A percentile compares a stretch with the other conserved stretches of the same genome.
These are phyloP conservation scores for Schizophyllum commune DNA, from an alignment of 1,284 basidiomycete species.

Conservation along the genomic window DNA sequence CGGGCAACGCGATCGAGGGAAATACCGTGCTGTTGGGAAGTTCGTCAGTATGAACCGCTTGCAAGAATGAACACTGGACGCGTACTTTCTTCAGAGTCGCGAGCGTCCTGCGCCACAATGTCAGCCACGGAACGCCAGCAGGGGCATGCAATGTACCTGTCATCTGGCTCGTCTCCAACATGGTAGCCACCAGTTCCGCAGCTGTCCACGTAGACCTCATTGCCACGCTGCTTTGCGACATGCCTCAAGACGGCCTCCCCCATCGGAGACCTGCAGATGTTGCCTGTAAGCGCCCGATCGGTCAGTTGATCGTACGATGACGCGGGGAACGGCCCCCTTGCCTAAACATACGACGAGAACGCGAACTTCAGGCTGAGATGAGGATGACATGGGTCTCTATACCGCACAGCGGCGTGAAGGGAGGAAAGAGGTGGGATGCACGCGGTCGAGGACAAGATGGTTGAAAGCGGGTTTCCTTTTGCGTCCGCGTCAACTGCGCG, in stretches of 20 bases:
- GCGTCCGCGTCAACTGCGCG: not conserved
- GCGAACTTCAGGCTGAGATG: conserved; percentile 21
- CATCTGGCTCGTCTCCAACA: conserved; percentile 63
- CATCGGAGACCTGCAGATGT: conserved; percentile 76
- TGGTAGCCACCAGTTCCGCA: conserved; percentile 71
- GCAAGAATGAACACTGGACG: not conserved
- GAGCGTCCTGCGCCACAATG: conserved; percentile 37
- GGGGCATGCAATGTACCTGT: conserved; percentile 37
- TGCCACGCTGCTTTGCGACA: conserved; percentile 51
- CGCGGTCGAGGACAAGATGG: conserved; percentile 2
- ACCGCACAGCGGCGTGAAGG: not conserved
- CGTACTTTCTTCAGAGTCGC: conserved; percentile 54
- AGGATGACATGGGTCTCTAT: not conserved
- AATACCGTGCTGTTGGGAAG: conserved; percentile 47
- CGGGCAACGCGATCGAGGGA: conserved; percentile 55
- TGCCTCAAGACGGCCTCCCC: conserved; percentile 68
- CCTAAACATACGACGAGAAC: conserved; percentile 68
- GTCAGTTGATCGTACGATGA: not conserved
- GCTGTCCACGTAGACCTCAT: conserved; percentile 62
- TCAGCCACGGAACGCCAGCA: not conserved
- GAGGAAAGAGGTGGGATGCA: not conserved
- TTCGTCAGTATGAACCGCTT: not conserved
- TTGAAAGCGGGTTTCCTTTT: conserved; percentile 3
- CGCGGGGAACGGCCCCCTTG: conserved; percentile 2
- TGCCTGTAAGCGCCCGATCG: conserved; percentile 33